A percentile compares a stretch with the other conserved stretches of the same genome.
Conservation (phyloP, 495 filamentous ascomycete species). For the Daldinia decipiens region DNA sequence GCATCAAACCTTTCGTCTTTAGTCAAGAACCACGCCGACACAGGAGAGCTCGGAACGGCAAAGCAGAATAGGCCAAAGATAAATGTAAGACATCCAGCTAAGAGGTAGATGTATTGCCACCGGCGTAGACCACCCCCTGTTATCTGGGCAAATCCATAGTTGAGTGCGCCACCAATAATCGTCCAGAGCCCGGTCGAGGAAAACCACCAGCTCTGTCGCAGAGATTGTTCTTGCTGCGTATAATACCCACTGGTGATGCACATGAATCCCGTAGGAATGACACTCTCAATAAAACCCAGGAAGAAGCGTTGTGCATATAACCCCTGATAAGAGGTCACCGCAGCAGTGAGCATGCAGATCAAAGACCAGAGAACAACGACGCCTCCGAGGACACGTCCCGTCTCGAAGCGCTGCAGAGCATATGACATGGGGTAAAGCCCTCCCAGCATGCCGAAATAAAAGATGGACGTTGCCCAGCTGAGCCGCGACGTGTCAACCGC, state of each 20-base stretch:
- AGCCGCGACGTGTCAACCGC: constrained; percentile 69
- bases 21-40: constrained; percentile 64
- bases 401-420: constrained; percentile 70
- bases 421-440: constrained; percentile 79
- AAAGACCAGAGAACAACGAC: constrained; percentile 74
- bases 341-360: constrained; percentile 74
- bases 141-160: constrained; percentile 78
- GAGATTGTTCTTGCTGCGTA: constrained; percentile 72
- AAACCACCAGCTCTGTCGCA: constrained; percentile 77
- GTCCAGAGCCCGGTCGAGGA: constrained; percentile 72
- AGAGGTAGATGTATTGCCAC: constrained; percentile 77
- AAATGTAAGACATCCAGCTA: constrained; percentile 71
- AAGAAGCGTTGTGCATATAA: constrained; percentile 76
- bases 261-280: constrained; percentile 77
- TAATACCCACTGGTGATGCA: constrained; percentile 71
- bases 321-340: constrained; percentile 69
- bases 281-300: constrained; percentile 73
- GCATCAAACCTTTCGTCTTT: constrained; percentile 64
- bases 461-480: constrained; percentile 79
- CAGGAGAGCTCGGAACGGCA: constrained; percentile 66
- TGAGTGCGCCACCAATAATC: constrained; percentile 72
- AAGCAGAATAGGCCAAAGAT: constrained; percentile 73
- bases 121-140: constrained; percentile 60
- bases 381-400: constrained; percentile 68
- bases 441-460: constrained; percentile 82